Conservation (phyloP, 208 protist species). For the Leishmania major region DNA sequence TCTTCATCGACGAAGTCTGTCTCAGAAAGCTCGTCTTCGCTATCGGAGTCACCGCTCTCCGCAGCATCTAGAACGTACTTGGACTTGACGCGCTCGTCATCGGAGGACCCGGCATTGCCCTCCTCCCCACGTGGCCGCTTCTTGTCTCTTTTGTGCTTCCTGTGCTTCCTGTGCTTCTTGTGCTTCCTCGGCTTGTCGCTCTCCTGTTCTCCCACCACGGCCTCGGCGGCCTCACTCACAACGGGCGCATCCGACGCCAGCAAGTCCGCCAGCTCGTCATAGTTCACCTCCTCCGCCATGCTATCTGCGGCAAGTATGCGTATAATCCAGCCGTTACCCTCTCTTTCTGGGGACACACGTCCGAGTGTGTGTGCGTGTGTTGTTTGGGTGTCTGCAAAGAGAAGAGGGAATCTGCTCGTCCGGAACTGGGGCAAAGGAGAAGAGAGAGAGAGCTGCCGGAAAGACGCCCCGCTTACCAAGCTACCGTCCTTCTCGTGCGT, state of each 20-base stretch:
- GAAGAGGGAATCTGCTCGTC: not conserved
- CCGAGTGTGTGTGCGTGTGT: not conserved
- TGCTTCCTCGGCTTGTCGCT: constrained; percentile 21
- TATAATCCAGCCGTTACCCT: not conserved
- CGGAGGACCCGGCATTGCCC: constrained; percentile 21
- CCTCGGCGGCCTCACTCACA: constrained; percentile 1
- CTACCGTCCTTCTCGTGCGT: constrained; percentile 6
- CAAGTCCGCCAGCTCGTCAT: constrained; percentile 74
- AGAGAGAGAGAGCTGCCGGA: not conserved
- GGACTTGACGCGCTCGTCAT: constrained; percentile 25
- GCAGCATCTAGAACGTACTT: constrained; percentile 41
- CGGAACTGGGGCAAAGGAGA: not conserved
- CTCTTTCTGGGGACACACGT: not conserved
- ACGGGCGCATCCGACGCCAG: constrained; percentile 27
- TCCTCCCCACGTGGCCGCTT: constrained; percentile 30
- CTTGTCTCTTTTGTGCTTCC: constrained; percentile 9
- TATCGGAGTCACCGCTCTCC: constrained; percentile 40
- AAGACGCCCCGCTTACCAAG: not conserved
- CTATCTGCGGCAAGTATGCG: not conserved
- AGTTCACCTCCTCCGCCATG: constrained; percentile 73
- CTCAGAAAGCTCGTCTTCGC: constrained; percentile 31
- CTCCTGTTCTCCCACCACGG: not conserved
- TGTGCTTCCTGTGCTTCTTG: constrained; percentile 12
- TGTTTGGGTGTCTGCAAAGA: not conserved
- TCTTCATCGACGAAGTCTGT: constrained; percentile 53